Conservation (phyloP, 495 filamentous ascomycete species). For the Trichoderma reesei region DNA sequence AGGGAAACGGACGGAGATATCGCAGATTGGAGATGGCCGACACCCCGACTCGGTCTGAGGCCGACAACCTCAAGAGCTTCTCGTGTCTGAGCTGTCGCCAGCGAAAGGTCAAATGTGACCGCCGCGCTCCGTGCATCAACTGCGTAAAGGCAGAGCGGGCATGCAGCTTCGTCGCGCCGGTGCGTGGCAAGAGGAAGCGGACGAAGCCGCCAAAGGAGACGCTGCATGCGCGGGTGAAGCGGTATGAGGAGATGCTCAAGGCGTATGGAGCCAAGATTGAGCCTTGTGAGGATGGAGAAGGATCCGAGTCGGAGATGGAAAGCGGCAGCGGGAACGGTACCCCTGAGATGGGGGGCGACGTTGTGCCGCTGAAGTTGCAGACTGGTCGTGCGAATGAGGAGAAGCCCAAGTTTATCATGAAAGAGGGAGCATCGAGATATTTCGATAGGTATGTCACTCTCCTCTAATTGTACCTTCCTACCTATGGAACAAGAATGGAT, state of each 20-base stretch:
- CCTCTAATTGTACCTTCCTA: neutral
- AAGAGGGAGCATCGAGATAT: conserved; percentile 16
- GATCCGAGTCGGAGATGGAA: conserved; percentile 13
- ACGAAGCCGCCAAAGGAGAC: conserved; percentile 16
- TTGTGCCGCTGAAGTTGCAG: neutral
- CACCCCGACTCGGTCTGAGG: neutral
- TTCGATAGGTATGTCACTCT: conserved; percentile 14
- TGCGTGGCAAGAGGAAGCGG: conserved; percentile 5
- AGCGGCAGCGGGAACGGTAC: neutral
- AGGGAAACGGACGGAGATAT: neutral
- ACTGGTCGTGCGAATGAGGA: neutral
- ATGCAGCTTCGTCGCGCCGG: conserved; percentile 33
- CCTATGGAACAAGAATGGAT: neutral
- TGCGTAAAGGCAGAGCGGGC: conserved; percentile 32
- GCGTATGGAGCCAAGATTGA: conserved; percentile 16
- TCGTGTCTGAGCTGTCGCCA: conserved; percentile 39
- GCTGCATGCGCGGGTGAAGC: conserved; percentile 24
- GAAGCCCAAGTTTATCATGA: conserved; percentile 15
- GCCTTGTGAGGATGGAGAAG: conserved; percentile 11
- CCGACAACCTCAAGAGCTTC: neutral
- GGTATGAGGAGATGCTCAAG: conserved; percentile 16
- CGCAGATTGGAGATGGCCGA: neutral
- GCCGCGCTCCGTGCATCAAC: conserved; percentile 37
- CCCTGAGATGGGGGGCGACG: neutral
- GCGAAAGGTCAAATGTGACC: conserved; percentile 59